Evolutionary conservation across 352 stramenopile genomes (phyloP).

Genomic region (Peronospora belbahrii): DNA sequence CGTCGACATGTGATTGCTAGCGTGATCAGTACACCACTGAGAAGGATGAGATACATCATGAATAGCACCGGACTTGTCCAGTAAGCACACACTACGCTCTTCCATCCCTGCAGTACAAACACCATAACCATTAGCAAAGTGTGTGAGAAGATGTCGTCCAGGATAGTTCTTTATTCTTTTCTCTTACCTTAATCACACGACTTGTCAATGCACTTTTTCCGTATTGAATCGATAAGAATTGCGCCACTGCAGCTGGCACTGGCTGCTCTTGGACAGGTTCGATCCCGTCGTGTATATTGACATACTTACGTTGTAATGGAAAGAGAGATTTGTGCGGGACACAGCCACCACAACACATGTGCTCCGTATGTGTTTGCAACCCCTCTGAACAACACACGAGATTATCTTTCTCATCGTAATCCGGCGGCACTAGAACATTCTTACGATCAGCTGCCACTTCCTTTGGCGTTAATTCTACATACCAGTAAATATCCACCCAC

Average conservation of each 20-base stretch:
- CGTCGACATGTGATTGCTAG: slow-evolving; percentile 39
- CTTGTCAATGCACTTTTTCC: slow-evolving; percentile 40
- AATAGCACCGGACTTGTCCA: slow-evolving; percentile 67
- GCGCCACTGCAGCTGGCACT: slow-evolving; percentile 41
- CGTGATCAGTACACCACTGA: slow-evolving; percentile 30
- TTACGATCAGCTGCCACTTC: slow-evolving; percentile 35
- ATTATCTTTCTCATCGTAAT: slow-evolving; percentile 55
- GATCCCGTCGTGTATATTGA: slow-evolving; percentile 40
- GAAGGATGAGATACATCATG: slow-evolving; percentile 38
- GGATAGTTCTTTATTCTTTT: not conserved
- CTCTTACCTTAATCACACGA: slow-evolving; percentile 69
- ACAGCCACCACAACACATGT: slow-evolving; percentile 73
- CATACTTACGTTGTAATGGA: slow-evolving; percentile 38
- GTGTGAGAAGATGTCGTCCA: not conserved
- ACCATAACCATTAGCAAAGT: not conserved
- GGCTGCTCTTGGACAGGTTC: slow-evolving; percentile 42
- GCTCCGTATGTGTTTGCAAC: slow-evolving; percentile 46
- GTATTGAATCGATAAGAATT: slow-evolving; percentile 71
- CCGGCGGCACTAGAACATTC: slow-evolving; percentile 45
- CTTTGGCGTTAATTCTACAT: slow-evolving; percentile 46
- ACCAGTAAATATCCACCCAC: slow-evolving; percentile 83
- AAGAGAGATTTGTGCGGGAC: slow-evolving; percentile 56
- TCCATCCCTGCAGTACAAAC: slow-evolving; percentile 49
- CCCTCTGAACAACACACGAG: slow-evolving; percentile 70
- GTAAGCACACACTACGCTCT: slow-evolving; percentile 67